Conservation (phyloP, 768 basidiomycete species). For the Exsudoporus frostii region DNA sequence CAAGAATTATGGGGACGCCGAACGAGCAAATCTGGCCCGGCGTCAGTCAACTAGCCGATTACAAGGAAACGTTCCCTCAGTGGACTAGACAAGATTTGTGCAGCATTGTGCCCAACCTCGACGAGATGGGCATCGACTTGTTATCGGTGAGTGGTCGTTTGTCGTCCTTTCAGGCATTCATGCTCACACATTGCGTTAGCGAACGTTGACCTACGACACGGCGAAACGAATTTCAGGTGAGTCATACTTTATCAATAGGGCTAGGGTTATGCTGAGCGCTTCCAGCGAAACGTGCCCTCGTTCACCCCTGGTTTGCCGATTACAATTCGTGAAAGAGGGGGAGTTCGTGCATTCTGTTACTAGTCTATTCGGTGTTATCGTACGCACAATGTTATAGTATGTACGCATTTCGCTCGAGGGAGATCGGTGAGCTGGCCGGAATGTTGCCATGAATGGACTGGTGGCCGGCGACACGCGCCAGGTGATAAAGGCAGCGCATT, state of each 20-base stretch:
- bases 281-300: constrained; percentile 55
- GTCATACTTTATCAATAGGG: constrained; percentile 16
- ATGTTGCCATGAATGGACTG: constrained; percentile 25
- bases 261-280: constrained; percentile 1
- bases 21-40: constrained; percentile 91
- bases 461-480: constrained; percentile 19
- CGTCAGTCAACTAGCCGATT: constrained; percentile 83
- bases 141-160: constrained; percentile 50
- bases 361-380: constrained; percentile 16
- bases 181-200: constrained; percentile 33
- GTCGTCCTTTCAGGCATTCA: background rate
- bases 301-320: constrained; percentile 52
- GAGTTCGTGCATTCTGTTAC: background rate
- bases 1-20: constrained; percentile 91
- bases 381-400: constrained; percentile 26
- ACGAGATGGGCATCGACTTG: constrained; percentile 76
- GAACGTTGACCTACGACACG: constrained; percentile 81
- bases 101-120: constrained; percentile 64
- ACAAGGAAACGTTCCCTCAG: constrained; percentile 95
- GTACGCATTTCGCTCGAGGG: constrained; percentile 6
- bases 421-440: constrained; percentile 14
- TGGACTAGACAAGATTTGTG: constrained; percentile 80
- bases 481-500: constrained; percentile 31
- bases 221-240: constrained; percentile 89
- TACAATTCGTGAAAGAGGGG: constrained; percentile 34